Evolutionary conservation across 495 filamentous ascomycete species (phyloP), one percentile per base, ranked within the genome.

Genomic region (Penicillium simplicissimum): DNA sequence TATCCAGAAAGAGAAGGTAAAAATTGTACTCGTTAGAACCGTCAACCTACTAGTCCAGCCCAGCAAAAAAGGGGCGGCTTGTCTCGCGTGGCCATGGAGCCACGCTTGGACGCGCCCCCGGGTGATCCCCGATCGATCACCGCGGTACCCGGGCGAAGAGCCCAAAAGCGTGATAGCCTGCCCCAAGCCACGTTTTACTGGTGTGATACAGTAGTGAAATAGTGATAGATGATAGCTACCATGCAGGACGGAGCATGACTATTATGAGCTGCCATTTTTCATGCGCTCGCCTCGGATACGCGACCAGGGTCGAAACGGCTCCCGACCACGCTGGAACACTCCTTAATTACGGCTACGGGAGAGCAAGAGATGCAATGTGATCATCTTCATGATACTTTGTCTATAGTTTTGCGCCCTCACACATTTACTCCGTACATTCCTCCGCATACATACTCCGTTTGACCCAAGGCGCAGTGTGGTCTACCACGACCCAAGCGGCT

Each of bases 101-200:
- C 49, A 68, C 55, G 63, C 60, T n/a, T 40, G n/a, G 17, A 36
- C n/a, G 38, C 23, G 38, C 23, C 66, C 69, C 70, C 65, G 69
- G 71, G 69, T 68, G 63, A 69, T 68, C 64, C 68, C 67, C 61
- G 71, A 73, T 74, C 69, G 66, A 71, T 74, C 63, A 71, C 57
- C 68, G 55, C 55, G 55, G 51, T n/a, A 55, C 37, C 37, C 52
- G 58, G 68, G 61, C 59, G 52, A 61, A 65, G 17, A 13, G 42
- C 55, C 23, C 21, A 17, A 57, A 57, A 57, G 21, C 38, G 55
- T 19, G 15, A 13, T 59, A 52, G 57, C 51, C 31, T 34, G 11
- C 25, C 48, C 48, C 14, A 8, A n/a, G 48, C 48, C 48, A 52
- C 48, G 48, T 52, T 52, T 52, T 52, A 31, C 31, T 8, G 34